These are phyloP conservation scores for Colletotrichum sp. DNA, from an alignment of 2,329 filamentous ascomycete genomes.

Conservation along the genomic window DNA sequence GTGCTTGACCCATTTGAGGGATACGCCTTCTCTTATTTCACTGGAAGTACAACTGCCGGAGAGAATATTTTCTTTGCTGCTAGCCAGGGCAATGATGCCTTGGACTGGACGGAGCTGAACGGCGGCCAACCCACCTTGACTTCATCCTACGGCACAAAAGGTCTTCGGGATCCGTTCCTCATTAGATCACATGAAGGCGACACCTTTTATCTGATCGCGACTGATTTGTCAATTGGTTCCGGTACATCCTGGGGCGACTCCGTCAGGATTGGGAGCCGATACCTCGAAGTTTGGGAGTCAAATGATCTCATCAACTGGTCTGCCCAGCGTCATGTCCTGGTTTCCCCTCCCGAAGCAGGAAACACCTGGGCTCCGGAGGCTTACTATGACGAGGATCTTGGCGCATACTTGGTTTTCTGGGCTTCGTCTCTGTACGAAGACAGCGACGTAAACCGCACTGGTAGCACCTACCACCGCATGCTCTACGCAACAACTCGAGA, in stretches of 20 bases:
- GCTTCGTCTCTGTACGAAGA: slow-evolving; percentile 44
- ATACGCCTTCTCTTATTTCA: slow-evolving; percentile 60
- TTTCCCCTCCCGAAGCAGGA: slow-evolving; percentile 53
- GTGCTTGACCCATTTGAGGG: slow-evolving; percentile 41
- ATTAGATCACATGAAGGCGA: slow-evolving; percentile 55
- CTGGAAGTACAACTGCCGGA: slow-evolving; percentile 44
- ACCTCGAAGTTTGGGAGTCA: slow-evolving; percentile 59
- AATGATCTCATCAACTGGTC: slow-evolving; percentile 56
- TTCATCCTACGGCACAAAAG: slow-evolving; percentile 51
- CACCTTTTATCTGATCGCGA: slow-evolving; percentile 58
- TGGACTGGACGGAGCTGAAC: slow-evolving; percentile 56
- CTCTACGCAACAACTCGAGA: slow-evolving; percentile 55
- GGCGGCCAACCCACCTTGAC: slow-evolving; percentile 48
- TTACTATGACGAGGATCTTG: slow-evolving; percentile 49
- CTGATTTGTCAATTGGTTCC: slow-evolving; percentile 58
- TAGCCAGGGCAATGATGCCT: slow-evolving; percentile 56
- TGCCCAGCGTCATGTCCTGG: slow-evolving; percentile 51
- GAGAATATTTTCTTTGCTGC: slow-evolving; percentile 60
- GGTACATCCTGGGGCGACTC: slow-evolving; percentile 57
- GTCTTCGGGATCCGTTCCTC: slow-evolving; percentile 58
- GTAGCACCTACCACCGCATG: slow-evolving; percentile 56
- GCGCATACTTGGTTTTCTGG: slow-evolving; percentile 53
- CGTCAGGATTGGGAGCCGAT: slow-evolving; percentile 51
- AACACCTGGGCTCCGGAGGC: slow-evolving; percentile 62
- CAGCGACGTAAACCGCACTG: slow-evolving; percentile 43